Percentiles rank a stretch among this genome's conserved stretches.
Conservation (phyloP, 495 filamentous ascomycete genomes). For the Aspergillus biplanus region DNA sequence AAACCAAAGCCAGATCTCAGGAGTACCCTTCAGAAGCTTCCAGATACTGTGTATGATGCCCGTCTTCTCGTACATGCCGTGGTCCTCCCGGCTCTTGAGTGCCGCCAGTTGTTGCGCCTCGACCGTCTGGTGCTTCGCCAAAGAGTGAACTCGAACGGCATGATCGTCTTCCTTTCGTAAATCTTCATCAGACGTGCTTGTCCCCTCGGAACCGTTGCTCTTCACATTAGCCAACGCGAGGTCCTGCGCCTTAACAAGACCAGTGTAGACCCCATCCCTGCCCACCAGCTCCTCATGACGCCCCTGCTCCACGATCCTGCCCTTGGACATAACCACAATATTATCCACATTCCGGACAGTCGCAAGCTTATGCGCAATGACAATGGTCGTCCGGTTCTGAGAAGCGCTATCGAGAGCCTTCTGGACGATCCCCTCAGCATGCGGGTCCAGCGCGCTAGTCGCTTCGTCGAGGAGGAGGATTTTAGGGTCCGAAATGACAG, state of each 20-base stretch:
- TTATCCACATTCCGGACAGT: slow-evolving; percentile 87
- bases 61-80: no score
- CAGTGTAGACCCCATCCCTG: not conserved
- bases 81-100: no score
- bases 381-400: slow-evolving; percentile 79
- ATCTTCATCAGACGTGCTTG: no score
- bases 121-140: no score
- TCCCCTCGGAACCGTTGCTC: no score
- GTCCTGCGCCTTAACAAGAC: not conserved
- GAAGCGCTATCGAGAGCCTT: slow-evolving; percentile 81
- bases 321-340: slow-evolving; percentile 83
- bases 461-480: slow-evolving; percentile 89
- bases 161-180: no score
- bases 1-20: no score
- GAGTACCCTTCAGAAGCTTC: no score
- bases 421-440: slow-evolving; percentile 83
- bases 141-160: no score
- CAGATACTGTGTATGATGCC: no score
- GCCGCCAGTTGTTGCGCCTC: no score
- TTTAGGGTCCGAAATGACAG: slow-evolving; percentile 78
- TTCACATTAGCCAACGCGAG: not conserved
- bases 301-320: slow-evolving; percentile 81
- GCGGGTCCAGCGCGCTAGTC: slow-evolving; percentile 83
- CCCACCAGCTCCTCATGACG: slow-evolving; percentile 19
- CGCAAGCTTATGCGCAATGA: slow-evolving; percentile 83